Base-by-base conservation (phyloP, 1,284 basidiomycete genomes). In the Tylopilus orsonianus region DNA sequence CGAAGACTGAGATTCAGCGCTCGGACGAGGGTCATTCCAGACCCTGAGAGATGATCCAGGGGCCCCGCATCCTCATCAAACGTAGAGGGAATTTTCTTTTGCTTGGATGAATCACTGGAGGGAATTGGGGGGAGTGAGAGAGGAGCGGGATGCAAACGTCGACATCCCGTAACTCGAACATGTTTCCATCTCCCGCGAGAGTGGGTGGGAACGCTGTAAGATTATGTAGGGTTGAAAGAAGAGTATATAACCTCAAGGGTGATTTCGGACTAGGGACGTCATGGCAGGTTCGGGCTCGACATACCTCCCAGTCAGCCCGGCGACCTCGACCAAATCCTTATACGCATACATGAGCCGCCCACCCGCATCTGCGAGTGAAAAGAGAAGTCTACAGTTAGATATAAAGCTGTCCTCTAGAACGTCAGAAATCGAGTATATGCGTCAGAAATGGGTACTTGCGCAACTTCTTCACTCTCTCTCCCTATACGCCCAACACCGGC, bases 331-430 rank as follows among this genome's bases (percentile, higher is more conserved):
- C 2, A 99, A 75, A 59, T 96, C 93, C 62, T 93, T 93, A 68
- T 93, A 91, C 7, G 89, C 87, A 64, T 91, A 92, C 90, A 93
- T 93, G 35, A 97, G 73, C 30, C 93, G 79, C 2, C 94, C 93
- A 18, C 95, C 96, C 0, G 95, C 96, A 61, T 99, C 95, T 4
- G 95, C 94, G 5, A 97, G 81, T 0, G 94, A 94, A 29, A 98
- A 77, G 3, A 98, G 77, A 4, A 98, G 79, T 18, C 95, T 81
- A n/a, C 94, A 82, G 54, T 95, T 97, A 19, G 94, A 96, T 48
- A 98, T 93, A 65, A 99, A 98, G 0, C 89, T 90, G 52, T 4
- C 2, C 32, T 10, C 9, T 3, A 27, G 3, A 5, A 8, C 5
- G 23, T 48, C 48, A 48, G 39, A 30, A 5, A 37, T 14, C 26